These are phyloP conservation scores for Aegilops bicornis DNA, from an alignment of 176 grass and related monocot species.

Conservation along the genomic window DNA sequence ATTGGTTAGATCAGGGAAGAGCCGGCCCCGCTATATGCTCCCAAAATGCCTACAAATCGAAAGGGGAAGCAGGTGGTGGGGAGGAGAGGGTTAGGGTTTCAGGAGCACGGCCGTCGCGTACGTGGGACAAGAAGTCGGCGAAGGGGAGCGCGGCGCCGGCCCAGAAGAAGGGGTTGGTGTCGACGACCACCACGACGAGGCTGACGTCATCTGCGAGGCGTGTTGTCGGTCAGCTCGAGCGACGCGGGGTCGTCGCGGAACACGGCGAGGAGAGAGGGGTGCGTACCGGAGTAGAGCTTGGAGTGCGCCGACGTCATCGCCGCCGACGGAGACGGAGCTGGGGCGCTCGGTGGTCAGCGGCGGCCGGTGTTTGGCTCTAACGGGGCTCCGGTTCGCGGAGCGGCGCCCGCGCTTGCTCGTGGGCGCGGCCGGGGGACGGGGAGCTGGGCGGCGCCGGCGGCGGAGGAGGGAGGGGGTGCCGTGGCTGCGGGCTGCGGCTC, in stretches of 20 bases:
- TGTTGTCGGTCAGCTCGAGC: neutral
- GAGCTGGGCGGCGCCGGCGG: neutral
- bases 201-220: conserved; percentile 72
- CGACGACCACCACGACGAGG: conserved; percentile 71
- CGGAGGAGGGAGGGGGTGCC: neutral
- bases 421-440: neutral
- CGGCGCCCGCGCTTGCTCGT: neutral
- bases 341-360: neutral
- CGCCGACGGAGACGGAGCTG: neutral
- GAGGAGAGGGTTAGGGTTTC: neutral
- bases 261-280: neutral
- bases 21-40: neutral
- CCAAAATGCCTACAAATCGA: neutral
- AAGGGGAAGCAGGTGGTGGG: neutral
- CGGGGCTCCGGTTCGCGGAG: neutral
- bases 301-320: conserved; percentile 48
- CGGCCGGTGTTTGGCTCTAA: neutral
- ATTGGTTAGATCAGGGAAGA: neutral
- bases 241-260: neutral
- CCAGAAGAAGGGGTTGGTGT: conserved; percentile 97
- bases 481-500: too few relatives aligned
- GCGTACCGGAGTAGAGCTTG: conserved; percentile 76
- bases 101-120: neutral
- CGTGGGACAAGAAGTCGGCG: conserved; percentile 73
- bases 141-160: conserved; percentile 58